Base-by-base conservation (phyloP, 352 stramenopile species). In the Elongisporangium senticosum region DNA sequence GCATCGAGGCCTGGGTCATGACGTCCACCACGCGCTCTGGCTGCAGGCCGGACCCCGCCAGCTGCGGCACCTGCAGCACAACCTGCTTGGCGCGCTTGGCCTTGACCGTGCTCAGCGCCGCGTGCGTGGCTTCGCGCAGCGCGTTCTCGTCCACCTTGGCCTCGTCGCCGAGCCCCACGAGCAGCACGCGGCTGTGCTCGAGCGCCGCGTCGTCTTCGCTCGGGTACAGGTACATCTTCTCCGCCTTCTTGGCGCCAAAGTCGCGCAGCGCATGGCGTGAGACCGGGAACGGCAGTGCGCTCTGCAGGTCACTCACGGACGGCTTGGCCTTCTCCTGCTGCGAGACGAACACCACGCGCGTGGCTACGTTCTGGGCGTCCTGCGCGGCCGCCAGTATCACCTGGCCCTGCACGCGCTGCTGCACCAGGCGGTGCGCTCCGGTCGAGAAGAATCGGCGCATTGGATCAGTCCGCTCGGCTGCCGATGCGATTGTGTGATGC, bases 141-240 rank as follows among this genome's bases (percentile, higher is more conserved):
- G 78, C 65, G 15, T 75, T 67, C 56, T 86, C 79, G 50, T 78
- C 75, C 43, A 95, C 66, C 53, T 89, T 88, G 6, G 79, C 71
- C 23, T 64, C 74, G 22, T 78, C 77, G 52, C 85, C 85, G 21
- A 95, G 77, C 10, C 85, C 85, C 26, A 95, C 76, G 3, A 95
- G 78, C 56, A 95, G 67, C 57, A 87, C 71, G 50, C 83, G 85
- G 43, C 86, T 71, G 59, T 69, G 57, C 7, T 61, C 68, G 23
- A 75, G 61, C 5, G 63, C 54, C 8, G 49, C 69, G 23, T 73
- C 62, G 43, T 82, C 72, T 8, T 58, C 61, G 37, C 55, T 86
- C 40, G 85, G 80, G 55, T 95, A 93, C 43, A 93, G 60, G 54
- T 87, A 85, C 55, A 90, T 33, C 26, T 76, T 86, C 58, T 95